phyloP scores from a whole-genome alignment of 2,329 filamentous ascomycete species.

The Ophiostoma australiae region DNA sequence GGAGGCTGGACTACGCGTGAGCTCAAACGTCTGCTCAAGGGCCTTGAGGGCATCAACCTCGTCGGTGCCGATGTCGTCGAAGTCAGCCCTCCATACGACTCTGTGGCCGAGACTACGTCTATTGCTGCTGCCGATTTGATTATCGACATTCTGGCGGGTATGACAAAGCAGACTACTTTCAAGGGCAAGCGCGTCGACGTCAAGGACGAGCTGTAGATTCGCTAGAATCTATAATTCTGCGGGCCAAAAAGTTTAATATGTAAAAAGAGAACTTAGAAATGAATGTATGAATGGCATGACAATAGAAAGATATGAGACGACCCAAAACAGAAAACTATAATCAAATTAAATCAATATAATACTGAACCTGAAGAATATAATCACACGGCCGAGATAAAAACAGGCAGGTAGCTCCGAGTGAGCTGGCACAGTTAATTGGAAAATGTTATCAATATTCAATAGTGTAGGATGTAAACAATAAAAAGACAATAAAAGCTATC shows the following conservation, averaged over 20 bases:
- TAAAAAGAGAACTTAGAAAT: neutral
- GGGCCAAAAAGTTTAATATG: neutral
- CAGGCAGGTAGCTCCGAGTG: neutral
- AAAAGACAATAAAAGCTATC: neutral
- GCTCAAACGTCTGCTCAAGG: slow-evolving; percentile 74
- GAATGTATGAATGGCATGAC: neutral
- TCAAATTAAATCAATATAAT: neutral
- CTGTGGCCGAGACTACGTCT: slow-evolving; percentile 32
- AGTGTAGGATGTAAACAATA: neutral
- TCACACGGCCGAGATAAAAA: neutral
- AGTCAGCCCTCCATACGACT: slow-evolving; percentile 76
- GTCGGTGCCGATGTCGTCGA: slow-evolving; percentile 88
- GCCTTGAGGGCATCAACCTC: slow-evolving; percentile 74
- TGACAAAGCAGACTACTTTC: slow-evolving; percentile 18
- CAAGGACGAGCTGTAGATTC: slow-evolving; percentile 21
- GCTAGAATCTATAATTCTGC: neutral
- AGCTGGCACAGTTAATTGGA: neutral
- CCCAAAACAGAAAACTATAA: neutral
- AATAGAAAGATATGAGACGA: neutral
- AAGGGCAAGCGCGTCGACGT: neutral
- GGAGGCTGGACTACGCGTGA: slow-evolving; percentile 88
- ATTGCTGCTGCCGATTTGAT: slow-evolving; percentile 24
- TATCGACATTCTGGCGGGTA: slow-evolving; percentile 24
- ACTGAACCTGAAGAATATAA: neutral
- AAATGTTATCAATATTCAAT: neutral